phyloP scores from a whole-genome alignment of 768 basidiomycete genomes.

The Sistotremastrum suecicum region DNA sequence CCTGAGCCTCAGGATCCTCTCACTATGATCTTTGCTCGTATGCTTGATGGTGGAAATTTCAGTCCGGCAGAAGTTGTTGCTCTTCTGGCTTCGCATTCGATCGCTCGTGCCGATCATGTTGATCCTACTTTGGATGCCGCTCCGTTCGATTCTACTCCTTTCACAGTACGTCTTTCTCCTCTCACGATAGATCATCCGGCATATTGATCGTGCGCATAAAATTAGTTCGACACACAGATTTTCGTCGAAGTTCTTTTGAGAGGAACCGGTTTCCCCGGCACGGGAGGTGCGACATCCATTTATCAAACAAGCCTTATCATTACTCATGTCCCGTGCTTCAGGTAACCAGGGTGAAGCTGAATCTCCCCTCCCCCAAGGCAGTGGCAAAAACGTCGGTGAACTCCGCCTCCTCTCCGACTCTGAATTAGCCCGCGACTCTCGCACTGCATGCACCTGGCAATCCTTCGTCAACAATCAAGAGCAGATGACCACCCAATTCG shows the following conservation, averaged over 20 bases:
- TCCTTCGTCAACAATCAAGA: constrained; percentile 13
- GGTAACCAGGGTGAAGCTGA: constrained; percentile 11
- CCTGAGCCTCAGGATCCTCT: constrained; percentile 6
- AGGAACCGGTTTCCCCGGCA: constrained; percentile 22
- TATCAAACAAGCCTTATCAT: constrained; percentile 10
- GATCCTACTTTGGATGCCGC: constrained; percentile 6
- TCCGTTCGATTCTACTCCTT: constrained; percentile 17
- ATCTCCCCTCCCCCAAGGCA: constrained; percentile 7
- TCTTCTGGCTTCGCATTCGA: constrained; percentile 5
- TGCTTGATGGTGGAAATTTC: constrained; percentile 4
- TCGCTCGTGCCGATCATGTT: constrained; percentile 5
- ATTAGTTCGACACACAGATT: constrained; percentile 15
- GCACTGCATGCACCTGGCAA: constrained; percentile 16
- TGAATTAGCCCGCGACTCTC: constrained; percentile 11
- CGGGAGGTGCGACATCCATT: constrained; percentile 18
- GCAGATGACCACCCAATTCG: constrained; percentile 9
- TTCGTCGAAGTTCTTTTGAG: constrained; percentile 14
- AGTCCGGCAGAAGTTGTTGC: constrained; percentile 8
- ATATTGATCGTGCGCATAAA: too few species aligned
- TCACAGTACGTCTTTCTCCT: not conserved
- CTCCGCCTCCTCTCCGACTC: constrained; percentile 4
- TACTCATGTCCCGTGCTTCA: not conserved
- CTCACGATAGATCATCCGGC: too few species aligned
- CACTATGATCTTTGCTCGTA: constrained; percentile 1
- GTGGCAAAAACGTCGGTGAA: constrained; percentile 12